These are phyloP conservation scores for Rhizophagus sp. DNA, from an alignment of 192 early-diverging fungal species.

Conservation along the genomic window DNA sequence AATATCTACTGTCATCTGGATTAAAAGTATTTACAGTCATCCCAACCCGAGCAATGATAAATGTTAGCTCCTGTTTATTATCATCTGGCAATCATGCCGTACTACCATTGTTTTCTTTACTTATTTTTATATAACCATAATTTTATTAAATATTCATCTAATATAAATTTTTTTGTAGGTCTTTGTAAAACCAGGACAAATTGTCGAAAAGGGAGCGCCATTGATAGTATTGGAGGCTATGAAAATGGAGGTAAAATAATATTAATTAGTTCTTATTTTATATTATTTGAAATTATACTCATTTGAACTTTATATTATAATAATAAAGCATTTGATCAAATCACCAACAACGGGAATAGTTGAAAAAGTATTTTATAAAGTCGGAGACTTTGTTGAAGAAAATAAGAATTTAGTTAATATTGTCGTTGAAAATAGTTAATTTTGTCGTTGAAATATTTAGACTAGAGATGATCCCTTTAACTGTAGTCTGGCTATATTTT, in stretches of 20 bases:
- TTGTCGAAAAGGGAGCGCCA: conserved; percentile 77
- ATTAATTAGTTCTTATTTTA: conserved; percentile 25
- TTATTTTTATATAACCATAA: not conserved
- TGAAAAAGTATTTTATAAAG: conserved; percentile 73
- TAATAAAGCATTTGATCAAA: conserved; percentile 74
- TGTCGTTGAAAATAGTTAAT: conserved; percentile 45
- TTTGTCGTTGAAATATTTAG: too few species aligned
- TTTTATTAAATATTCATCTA: not conserved
- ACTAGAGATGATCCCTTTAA: too few species aligned
- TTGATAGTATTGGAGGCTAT: conserved; percentile 93
- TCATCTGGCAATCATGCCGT: too few species aligned
- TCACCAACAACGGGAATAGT: conserved; percentile 75
- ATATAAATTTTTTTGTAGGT: conserved; percentile 4
- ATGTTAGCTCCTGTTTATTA: too few species aligned
- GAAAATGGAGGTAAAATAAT: conserved; percentile 91
- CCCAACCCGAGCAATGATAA: too few species aligned
- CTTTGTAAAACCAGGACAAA: conserved; percentile 69
- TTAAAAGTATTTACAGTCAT: too few species aligned
- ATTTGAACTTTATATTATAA: not conserved
- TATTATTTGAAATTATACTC: not conserved
- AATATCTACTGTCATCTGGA: too few species aligned
- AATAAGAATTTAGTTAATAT: conserved; percentile 81
- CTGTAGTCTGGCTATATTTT: too few species aligned
- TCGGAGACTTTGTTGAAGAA: conserved; percentile 87
- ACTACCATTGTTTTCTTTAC: too few species aligned